These are phyloP conservation scores for Hippophae gyantsensis DNA, from an alignment of 306 rosid genomes.

Conservation along the genomic window DNA sequence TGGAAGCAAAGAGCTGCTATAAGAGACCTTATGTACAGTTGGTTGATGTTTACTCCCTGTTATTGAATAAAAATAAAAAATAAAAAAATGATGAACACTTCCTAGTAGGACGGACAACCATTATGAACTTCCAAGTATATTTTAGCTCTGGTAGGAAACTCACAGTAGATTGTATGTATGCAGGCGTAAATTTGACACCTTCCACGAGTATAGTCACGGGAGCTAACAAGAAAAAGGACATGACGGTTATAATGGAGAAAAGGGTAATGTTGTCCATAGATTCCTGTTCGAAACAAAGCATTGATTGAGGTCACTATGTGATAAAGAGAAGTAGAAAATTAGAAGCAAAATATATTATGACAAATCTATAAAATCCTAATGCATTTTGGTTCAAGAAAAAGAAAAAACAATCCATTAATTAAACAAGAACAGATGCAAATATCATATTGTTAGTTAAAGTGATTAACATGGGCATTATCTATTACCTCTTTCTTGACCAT, in stretches of 20 bases:
- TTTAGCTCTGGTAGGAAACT: constrained; percentile 30
- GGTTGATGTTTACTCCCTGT: constrained; percentile 71
- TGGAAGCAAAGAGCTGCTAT: constrained; percentile 93
- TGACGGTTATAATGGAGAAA: constrained; percentile 82
- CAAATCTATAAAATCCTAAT: not conserved
- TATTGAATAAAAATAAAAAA: constrained; percentile 9
- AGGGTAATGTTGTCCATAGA: constrained; percentile 89
- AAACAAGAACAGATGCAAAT: too few relatives aligned
- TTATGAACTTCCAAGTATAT: constrained; percentile 1
- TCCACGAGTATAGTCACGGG: constrained; percentile 66
- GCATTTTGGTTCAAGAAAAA: constrained; percentile 3
- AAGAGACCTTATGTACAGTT: constrained; percentile 57
- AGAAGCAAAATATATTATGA: not conserved
- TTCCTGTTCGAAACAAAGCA: constrained; percentile 47
- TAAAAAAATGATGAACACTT: constrained; percentile 5
- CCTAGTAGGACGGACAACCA: not conserved
- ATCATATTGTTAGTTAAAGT: not conserved
- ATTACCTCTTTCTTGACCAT: constrained; percentile 75
- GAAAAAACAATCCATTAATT: not conserved
- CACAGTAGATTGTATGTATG: constrained; percentile 63
- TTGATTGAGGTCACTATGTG: constrained; percentile 14
- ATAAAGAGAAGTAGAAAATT: not conserved
- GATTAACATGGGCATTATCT: constrained; percentile 1
- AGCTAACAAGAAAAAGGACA: constrained; percentile 74
- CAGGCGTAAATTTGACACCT: constrained; percentile 80